phyloP scores from a whole-genome alignment of 352 stramenopile species.

The Phytopythium delawarense region DNA sequence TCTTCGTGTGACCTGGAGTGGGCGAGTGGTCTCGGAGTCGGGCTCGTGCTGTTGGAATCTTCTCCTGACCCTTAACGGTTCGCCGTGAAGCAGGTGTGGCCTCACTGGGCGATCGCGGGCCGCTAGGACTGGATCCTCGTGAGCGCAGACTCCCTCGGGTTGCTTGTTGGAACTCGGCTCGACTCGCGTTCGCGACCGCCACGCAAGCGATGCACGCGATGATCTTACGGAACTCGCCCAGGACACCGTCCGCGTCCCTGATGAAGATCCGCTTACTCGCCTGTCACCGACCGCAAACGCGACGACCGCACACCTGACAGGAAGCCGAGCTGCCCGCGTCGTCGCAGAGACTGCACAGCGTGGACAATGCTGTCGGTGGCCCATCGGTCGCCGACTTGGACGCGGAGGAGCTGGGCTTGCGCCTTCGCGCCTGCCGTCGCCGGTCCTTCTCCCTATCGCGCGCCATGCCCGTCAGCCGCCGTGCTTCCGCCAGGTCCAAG shows the following conservation, averaged over 20 bases:
- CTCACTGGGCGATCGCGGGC: not conserved
- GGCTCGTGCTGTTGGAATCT: too few relatives aligned
- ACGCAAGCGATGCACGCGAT: conserved; percentile 36
- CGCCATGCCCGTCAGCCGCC: conserved; percentile 35
- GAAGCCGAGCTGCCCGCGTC: not conserved
- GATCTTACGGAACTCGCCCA: conserved; percentile 39
- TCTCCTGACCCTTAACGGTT: too few relatives aligned
- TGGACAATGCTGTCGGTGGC: not conserved
- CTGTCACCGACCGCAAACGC: conserved; percentile 24
- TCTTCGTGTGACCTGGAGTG: too few relatives aligned
- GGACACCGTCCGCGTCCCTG: conserved; percentile 21
- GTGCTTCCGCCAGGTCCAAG: conserved; percentile 37
- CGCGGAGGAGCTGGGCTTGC: conserved; percentile 9
- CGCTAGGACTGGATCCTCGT: not conserved
- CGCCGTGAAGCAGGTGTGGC: too few relatives aligned
- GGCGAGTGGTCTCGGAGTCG: too few relatives aligned
- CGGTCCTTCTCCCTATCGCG: conserved; percentile 10
- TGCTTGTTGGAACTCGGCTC: not conserved
- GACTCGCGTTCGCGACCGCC: conserved; percentile 25
- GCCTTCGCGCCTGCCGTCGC: not conserved
- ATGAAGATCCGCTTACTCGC: conserved; percentile 35
- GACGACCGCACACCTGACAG: conserved; percentile 23
- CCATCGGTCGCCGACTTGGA: conserved; percentile 10
- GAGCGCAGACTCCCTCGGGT: not conserved
- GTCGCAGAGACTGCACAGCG: conserved; percentile 19